A percentile compares a stretch with the other conserved stretches of the same genome.
phyloP scores from a whole-genome alignment of 2,329 filamentous ascomycete species.

The Cryphonectria carpinicola region DNA sequence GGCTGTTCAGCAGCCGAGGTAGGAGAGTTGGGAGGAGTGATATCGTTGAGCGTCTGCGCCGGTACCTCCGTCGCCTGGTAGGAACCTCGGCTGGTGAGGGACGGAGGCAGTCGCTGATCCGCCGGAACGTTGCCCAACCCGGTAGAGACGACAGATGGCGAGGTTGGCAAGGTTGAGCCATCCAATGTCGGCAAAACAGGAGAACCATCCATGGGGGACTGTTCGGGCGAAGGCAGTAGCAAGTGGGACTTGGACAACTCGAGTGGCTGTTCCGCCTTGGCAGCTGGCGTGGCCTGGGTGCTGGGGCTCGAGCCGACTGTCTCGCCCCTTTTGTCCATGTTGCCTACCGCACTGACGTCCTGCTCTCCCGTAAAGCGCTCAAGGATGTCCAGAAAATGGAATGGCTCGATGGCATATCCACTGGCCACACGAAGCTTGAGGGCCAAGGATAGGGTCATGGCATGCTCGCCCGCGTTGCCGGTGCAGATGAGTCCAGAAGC shows the following conservation, averaged over 20 bases:
- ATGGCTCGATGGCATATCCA: constrained; percentile 42
- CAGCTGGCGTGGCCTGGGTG: background rate
- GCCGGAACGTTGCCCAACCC: background rate
- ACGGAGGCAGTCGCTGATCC: background rate
- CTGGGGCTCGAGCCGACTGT: constrained; percentile 3
- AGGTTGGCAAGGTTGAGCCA: background rate
- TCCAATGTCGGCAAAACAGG: constrained; percentile 6
- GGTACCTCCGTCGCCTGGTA: background rate
- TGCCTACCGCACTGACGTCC: background rate
- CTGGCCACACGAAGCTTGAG: constrained; percentile 37
- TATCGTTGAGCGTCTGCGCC: background rate
- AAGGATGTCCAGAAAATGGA: constrained; percentile 38
- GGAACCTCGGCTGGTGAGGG: background rate
- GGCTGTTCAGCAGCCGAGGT: too few species aligned
- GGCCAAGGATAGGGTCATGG: constrained; percentile 44
- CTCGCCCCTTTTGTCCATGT: background rate
- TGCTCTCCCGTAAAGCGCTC: constrained; percentile 29
- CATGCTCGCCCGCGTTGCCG: constrained; percentile 41
- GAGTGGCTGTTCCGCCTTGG: constrained; percentile 1
- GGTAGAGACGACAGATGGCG: background rate
- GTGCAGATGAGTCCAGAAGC: constrained; percentile 35
- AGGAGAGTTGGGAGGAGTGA: constrained; percentile 4
- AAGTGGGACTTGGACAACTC: constrained; percentile 3
- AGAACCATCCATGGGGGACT: constrained; percentile 9
- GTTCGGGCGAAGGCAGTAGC: constrained; percentile 1